Evolutionary conservation across 352 stramenopile species (phyloP).

Genomic region (Phytophthora ohioensis): DNA sequence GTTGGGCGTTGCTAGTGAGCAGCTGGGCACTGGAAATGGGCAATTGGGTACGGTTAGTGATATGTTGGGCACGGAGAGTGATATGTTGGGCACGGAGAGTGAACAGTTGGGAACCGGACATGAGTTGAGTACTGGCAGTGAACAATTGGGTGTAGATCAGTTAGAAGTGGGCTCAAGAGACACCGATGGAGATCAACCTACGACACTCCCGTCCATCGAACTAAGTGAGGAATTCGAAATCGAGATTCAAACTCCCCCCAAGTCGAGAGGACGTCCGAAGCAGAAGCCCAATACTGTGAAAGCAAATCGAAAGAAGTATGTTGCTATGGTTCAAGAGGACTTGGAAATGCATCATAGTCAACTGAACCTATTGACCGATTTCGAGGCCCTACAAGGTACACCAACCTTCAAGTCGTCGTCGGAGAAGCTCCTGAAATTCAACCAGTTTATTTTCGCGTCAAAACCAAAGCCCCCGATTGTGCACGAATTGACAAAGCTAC

Average conservation of each 20-base stretch:
- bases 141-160: too few relatives aligned
- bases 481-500: constrained; percentile 3
- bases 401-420: constrained; percentile 4
- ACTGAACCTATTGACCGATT: constrained; percentile 8
- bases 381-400: not conserved
- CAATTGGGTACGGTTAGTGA: not conserved
- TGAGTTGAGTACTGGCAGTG: too few relatives aligned
- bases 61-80: constrained; percentile 1
- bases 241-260: constrained; percentile 6
- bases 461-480: constrained; percentile 12
- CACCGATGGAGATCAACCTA: not conserved
- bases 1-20: too few relatives aligned
- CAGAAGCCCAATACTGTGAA: constrained; percentile 15
- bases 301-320: constrained; percentile 12
- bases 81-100: constrained; percentile 1
- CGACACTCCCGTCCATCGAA: too few relatives aligned
- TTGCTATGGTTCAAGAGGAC: constrained; percentile 15
- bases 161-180: not conserved
- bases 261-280: constrained; percentile 5
- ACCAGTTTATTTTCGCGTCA: not conserved
- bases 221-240: not conserved
- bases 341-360: constrained; percentile 1
- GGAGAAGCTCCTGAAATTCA: constrained; percentile 10
- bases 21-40: too few relatives aligned
- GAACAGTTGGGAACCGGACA: too few relatives aligned